Conservation (phyloP, 768 basidiomycete species). For the Leccinum ochraceum region DNA sequence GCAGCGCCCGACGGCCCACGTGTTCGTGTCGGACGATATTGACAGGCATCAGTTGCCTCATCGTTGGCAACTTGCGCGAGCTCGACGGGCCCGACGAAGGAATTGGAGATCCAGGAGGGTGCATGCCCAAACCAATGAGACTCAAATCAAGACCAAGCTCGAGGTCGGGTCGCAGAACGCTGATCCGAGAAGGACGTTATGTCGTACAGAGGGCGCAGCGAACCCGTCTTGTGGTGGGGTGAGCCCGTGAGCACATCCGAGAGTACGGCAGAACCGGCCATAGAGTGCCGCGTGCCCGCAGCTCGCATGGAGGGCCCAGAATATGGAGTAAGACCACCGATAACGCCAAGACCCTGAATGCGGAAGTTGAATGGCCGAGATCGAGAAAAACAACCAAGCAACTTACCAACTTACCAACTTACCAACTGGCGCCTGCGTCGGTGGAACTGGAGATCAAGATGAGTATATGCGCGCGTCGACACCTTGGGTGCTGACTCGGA, state of each 20-base stretch:
- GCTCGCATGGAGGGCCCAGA: conserved; percentile 2
- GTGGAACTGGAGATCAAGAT: conserved; percentile 26
- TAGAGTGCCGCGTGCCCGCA: conserved; percentile 23
- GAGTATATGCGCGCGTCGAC: no score
- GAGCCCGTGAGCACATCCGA: conserved; percentile 20
- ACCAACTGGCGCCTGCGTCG: conserved; percentile 47
- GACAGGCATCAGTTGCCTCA: no score
- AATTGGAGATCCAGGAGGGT: conserved; percentile 21
- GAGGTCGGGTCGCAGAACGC: conserved; percentile 45
- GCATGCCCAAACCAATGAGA: neutral
- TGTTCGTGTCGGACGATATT: no score
- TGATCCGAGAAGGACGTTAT: conserved; percentile 34
- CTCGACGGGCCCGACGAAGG: conserved; percentile 13
- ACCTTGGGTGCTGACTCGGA: no score
- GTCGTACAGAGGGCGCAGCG: conserved; percentile 28
- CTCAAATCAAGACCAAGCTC: conserved; percentile 8
- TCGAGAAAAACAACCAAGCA: no score
- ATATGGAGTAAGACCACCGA: no score
- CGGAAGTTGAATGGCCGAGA: conserved; percentile 2
- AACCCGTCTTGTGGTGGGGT: conserved; percentile 25
- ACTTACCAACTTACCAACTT: conserved; percentile 41
- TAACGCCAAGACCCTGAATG: conserved; percentile 44
- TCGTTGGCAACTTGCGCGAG: conserved; percentile 10
- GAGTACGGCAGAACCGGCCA: conserved; percentile 19
- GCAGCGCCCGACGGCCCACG: no score